Conservation (phyloP, 805 yeast genomes). For the Metschnikowia picachoensis region DNA sequence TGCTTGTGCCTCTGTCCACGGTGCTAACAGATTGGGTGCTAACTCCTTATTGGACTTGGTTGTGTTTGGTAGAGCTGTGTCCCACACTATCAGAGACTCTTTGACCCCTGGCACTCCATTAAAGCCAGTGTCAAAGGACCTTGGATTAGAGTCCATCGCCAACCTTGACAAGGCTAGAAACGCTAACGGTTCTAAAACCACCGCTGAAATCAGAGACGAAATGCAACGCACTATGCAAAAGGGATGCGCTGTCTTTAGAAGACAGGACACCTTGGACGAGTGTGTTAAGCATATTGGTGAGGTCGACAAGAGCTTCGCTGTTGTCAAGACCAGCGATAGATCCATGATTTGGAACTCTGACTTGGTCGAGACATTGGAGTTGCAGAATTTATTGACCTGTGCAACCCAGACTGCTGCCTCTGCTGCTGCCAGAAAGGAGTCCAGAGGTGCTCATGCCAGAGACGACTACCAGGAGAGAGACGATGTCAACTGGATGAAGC, state of each 20-base stretch:
- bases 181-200: conserved; percentile 75
- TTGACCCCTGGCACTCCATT: conserved; percentile 88
- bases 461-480: conserved; percentile 97
- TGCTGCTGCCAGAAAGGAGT: conserved; percentile 93
- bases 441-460: conserved; percentile 99
- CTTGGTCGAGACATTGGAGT: conserved; percentile 90
- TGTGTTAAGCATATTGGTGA: conserved; percentile 78
- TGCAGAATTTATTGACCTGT: conserved; percentile 94
- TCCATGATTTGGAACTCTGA: conserved; percentile 99
- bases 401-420: conserved; percentile 93
- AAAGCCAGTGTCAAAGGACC: conserved; percentile 74
- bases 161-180: conserved; percentile 86
- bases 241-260: conserved; percentile 96
- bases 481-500: conserved; percentile 97
- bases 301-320: conserved; percentile 69
- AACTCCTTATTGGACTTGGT: conserved; percentile 94
- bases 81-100: conserved; percentile 82
- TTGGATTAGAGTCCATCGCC: conserved; percentile 86
- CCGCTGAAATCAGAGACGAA: conserved; percentile 83
- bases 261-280: conserved; percentile 83
- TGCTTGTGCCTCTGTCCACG: conserved; percentile 98
- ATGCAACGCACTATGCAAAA: conserved; percentile 97
- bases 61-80: conserved; percentile 97
- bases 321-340: conserved; percentile 87
- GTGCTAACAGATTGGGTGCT: conserved; percentile 99